These are phyloP conservation scores for Candida corydali DNA, from an alignment of 805 yeast genomes.

Conservation along the genomic window DNA sequence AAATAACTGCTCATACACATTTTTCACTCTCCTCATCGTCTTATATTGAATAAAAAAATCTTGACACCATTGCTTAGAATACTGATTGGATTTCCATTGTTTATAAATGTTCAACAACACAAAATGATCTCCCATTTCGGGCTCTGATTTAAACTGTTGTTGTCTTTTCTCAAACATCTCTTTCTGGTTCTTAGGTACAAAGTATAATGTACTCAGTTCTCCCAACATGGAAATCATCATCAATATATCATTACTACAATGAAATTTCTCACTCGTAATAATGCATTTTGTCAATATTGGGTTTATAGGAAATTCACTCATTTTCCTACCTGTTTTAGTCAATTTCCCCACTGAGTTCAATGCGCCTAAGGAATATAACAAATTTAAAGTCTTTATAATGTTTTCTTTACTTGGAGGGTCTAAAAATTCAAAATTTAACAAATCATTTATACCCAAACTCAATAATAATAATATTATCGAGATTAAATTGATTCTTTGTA, in stretches of 20 bases:
- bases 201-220: slow-evolving; percentile 68
- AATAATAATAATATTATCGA: slow-evolving; percentile 71
- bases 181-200: slow-evolving; percentile 63
- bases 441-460: slow-evolving; percentile 80
- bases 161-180: slow-evolving; percentile 63
- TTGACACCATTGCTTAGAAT: slow-evolving; percentile 75
- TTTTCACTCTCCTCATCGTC: slow-evolving; percentile 62
- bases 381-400: slow-evolving; percentile 69
- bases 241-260: slow-evolving; percentile 65
- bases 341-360: slow-evolving; percentile 73
- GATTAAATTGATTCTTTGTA: slow-evolving; percentile 77
- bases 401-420: slow-evolving; percentile 81
- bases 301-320: slow-evolving; percentile 91
- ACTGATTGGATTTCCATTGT: slow-evolving; percentile 70
- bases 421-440: slow-evolving; percentile 81
- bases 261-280: slow-evolving; percentile 53
- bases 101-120: slow-evolving; percentile 69
- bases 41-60: slow-evolving; percentile 79
- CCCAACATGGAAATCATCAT: slow-evolving; percentile 81
- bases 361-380: slow-evolving; percentile 85
- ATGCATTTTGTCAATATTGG: slow-evolving; percentile 83
- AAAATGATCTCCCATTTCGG: slow-evolving; percentile 70
- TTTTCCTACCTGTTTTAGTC: slow-evolving; percentile 72
- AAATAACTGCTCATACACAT: slow-evolving; percentile 67
- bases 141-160: slow-evolving; percentile 44